These are phyloP conservation scores for Puccinellia tenuiflora DNA, from an alignment of 176 grass and related monocot genomes.

Conservation along the genomic window DNA sequence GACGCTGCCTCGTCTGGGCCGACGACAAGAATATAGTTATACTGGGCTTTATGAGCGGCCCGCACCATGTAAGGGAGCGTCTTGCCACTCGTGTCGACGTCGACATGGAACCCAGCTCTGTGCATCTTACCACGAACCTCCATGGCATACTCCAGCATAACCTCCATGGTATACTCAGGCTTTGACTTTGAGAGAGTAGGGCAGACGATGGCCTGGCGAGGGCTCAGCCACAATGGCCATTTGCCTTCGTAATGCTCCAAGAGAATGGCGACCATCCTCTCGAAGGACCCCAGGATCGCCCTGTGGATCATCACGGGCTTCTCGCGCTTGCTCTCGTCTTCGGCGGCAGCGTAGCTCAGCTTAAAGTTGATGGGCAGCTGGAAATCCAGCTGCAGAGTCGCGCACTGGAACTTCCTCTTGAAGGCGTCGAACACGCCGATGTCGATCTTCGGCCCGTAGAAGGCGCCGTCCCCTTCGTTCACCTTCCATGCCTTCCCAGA, in stretches of 20 bases:
- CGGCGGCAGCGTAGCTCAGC: conserved; percentile 69
- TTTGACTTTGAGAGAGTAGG: conserved; percentile 47
- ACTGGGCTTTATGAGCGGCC: neutral
- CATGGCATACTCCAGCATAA: conserved; percentile 53
- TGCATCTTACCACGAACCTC: conserved; percentile 35
- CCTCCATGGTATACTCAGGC: neutral
- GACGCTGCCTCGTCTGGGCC: neutral
- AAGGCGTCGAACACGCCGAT: conserved; percentile 70
- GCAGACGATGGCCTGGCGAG: conserved; percentile 89
- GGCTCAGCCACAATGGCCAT: conserved; percentile 97
- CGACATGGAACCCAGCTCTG: neutral
- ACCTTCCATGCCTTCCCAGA: conserved; percentile 93
- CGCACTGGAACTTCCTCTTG: conserved; percentile 94
- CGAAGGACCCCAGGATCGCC: conserved; percentile 52
- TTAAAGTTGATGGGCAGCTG: conserved; percentile 85
- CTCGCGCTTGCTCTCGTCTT: conserved; percentile 78
- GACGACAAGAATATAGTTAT: neutral
- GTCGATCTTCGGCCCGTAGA: conserved; percentile 94
- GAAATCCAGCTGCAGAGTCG: conserved; percentile 93
- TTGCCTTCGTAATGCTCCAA: conserved; percentile 98
- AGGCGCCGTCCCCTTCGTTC: conserved; percentile 96
- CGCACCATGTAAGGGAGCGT: neutral
- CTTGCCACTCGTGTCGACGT: neutral
- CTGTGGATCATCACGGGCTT: conserved; percentile 94
- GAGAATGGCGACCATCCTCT: conserved; percentile 94